Evolutionary conservation across 139 green algal genomes (phyloP).

Genomic region (Gonium pectorale): DNA sequence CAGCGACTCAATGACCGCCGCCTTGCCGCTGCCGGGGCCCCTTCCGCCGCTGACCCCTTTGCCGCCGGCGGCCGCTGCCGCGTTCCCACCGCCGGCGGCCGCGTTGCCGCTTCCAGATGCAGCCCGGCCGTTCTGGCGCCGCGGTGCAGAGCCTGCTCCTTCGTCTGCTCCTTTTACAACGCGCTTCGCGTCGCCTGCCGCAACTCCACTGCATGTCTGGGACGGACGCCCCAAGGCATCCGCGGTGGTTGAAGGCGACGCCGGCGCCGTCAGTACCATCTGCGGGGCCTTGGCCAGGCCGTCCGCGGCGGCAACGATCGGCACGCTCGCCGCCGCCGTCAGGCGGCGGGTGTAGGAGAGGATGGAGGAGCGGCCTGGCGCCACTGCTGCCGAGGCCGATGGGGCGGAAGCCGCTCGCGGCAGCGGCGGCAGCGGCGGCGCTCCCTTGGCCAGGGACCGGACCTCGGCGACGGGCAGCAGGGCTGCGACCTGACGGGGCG

Average conservation of each 20-base stretch:
- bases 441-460: neutral
- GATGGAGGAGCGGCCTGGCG: neutral
- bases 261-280: no score
- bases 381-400: neutral
- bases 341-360: neutral
- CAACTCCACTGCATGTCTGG: no score
- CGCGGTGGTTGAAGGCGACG: no score
- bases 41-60: neutral
- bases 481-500: neutral
- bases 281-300: no score
- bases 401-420: neutral
- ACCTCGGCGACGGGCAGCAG: conserved; percentile 23
- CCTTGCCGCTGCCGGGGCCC: conserved; percentile 4
- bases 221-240: no score
- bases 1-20: conserved; percentile 1
- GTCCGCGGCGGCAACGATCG: neutral
- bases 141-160: no score
- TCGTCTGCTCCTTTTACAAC: no score
- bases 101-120: neutral
- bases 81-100: neutral
- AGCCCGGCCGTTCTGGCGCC: neutral
- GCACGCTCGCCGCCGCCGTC: neutral
- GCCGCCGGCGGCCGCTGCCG: neutral
- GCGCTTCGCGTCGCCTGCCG: no score
- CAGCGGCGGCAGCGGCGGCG: neutral